Evolutionary conservation across 108 stramenopile genomes (phyloP), one percentile per base, ranked within the genome.

Genomic region (Cyclotella sp.): DNA sequence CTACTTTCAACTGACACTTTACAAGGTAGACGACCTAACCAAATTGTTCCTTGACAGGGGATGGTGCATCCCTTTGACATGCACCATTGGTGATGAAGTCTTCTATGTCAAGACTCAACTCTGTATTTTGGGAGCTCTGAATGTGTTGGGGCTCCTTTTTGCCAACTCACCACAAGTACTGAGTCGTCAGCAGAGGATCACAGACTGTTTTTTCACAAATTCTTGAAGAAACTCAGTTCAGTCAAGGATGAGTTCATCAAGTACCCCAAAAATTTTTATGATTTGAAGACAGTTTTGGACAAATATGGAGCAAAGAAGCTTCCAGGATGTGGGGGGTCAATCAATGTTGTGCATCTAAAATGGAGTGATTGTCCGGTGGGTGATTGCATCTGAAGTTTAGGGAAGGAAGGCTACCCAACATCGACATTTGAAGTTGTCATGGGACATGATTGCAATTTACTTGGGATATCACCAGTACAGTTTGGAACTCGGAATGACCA

Each of bases 351-450:
- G 19, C 84, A 80, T 19, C 26, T 79, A 16, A 53, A 63, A 6
- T 84, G 84, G 84, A 46, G 47, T 30, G 24, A 43, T 43, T 84
- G 79, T 66, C 84, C 79, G n/a, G 70, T 65, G 0, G 68, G 77
- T 11, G 58, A 75, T 46, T n/a, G 8, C 15, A 75, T 72, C 29
- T 40, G 69, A 43, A 8, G 14, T 15, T 68, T 52, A n/a, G 82
- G 72, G 1, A 78, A 78, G 41, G 82, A 77, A 29, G 19, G 29
- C 22, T 70, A 79, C 55, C 72, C 77, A 13, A 58, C 83, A n/a
- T 13, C 75, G 16, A 65, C 72, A 9, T 83, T 73, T 78, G 22
- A 84, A 30, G 65, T 61, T 1, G 70, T 79, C 49, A 34, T 45
- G 26, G 57, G 46, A 46, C 27, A 46, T 46, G 39, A 52, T 19